Percentiles rank a stretch among this genome's conserved stretches.
phyloP scores from a whole-genome alignment of 2,329 filamentous ascomycete genomes.

The Endoconidiophora laricicola region DNA sequence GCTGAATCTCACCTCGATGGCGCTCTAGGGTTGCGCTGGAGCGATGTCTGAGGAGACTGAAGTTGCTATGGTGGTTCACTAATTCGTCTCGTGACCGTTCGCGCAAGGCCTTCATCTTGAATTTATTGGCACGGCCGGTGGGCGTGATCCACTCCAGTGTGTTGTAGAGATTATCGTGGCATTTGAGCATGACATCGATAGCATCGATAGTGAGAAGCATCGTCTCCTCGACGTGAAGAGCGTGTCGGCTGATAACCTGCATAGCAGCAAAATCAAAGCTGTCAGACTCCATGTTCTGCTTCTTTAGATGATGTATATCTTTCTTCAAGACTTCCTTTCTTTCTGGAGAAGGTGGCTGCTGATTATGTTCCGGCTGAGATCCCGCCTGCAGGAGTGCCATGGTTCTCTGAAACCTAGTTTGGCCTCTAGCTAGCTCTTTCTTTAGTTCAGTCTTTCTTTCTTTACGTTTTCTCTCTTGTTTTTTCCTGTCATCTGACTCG shows the following conservation, averaged over 20 bases:
- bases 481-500: not conserved
- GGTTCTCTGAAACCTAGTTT: too few species aligned
- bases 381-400: too few species aligned
- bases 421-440: too few species aligned
- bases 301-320: not conserved
- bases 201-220: not conserved
- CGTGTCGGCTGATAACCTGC: constrained; percentile 1
- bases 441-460: too few species aligned
- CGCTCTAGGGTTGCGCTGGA: not conserved
- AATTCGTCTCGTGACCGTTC: too few species aligned
- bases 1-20: not conserved
- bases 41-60: not conserved
- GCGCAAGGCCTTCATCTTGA: too few species aligned
- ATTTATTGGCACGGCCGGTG: not conserved
- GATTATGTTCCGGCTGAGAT: too few species aligned
- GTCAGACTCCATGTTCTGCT: not conserved
- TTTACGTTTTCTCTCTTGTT: too few species aligned
- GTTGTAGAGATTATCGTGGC: not conserved
- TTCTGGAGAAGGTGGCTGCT: too few species aligned
- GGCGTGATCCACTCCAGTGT: not conserved
- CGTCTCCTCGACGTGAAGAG: not conserved
- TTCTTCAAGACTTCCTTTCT: too few species aligned
- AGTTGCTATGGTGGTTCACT: too few species aligned
- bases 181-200: not conserved
- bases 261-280: not conserved